phyloP scores from a whole-genome alignment of 495 filamentous ascomycete genomes.

The Hyaloscypha bicolor region DNA sequence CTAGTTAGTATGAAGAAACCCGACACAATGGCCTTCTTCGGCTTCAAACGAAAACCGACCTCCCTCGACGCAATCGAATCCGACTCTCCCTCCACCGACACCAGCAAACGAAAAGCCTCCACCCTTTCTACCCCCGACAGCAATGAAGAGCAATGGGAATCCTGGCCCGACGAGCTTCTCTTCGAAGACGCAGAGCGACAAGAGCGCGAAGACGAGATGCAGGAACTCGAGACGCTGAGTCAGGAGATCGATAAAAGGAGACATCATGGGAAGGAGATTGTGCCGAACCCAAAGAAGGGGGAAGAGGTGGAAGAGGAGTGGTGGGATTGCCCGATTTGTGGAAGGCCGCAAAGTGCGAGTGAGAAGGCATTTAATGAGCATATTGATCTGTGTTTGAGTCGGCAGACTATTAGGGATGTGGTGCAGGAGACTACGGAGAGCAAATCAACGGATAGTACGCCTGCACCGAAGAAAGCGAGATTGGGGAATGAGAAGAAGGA shows the following conservation, averaged over 20 bases:
- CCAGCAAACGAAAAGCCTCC: slow-evolving; percentile 30
- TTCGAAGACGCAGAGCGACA: slow-evolving; percentile 61
- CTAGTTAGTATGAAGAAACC: slow-evolving; percentile 81
- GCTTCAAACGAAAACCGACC: slow-evolving; percentile 42
- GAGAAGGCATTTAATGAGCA: slow-evolving; percentile 88
- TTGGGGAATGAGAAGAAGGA: slow-evolving; percentile 20
- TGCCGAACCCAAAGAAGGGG: slow-evolving; percentile 47
- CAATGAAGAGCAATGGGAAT: slow-evolving; percentile 58
- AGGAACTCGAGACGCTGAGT: slow-evolving; percentile 62
- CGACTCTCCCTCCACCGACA: slow-evolving; percentile 7
- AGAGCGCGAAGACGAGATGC: slow-evolving; percentile 66
- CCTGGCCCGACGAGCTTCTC: slow-evolving; percentile 64
- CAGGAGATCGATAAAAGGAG: slow-evolving; percentile 52
- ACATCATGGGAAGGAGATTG: slow-evolving; percentile 53
- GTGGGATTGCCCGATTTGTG: slow-evolving; percentile 91
- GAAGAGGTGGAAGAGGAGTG: slow-evolving; percentile 43
- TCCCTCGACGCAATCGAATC: neutral
- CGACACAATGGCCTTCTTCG: slow-evolving; percentile 78
- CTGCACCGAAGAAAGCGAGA: slow-evolving; percentile 23
- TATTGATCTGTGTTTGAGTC: slow-evolving; percentile 89
- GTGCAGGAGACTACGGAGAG: slow-evolving; percentile 52
- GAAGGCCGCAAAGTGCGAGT: slow-evolving; percentile 68
- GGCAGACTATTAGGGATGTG: slow-evolving; percentile 80
- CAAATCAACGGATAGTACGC: slow-evolving; percentile 11
- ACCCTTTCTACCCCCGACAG: slow-evolving; percentile 9